Evolutionary conservation across 2,329 filamentous ascomycete species (phyloP).

Genomic region (Curvularia sp.): DNA sequence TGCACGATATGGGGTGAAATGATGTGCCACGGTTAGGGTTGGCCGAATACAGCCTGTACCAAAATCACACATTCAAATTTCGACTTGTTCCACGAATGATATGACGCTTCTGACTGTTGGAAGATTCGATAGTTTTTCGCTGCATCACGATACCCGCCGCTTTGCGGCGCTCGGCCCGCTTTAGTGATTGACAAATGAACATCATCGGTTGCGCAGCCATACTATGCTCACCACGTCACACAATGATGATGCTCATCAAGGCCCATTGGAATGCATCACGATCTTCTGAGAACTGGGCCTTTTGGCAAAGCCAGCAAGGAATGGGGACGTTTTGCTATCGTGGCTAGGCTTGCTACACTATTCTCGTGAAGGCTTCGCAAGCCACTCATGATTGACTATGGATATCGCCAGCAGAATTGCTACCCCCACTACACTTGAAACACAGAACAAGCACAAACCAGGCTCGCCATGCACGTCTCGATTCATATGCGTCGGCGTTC

Average conservation of each 20-base stretch:
- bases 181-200: slow-evolving; percentile 31
- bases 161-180: slow-evolving; percentile 14
- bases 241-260: slow-evolving; percentile 27
- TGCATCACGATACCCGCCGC: slow-evolving; percentile 3
- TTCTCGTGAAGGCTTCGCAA: neutral
- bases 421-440: neutral
- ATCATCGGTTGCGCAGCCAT: slow-evolving; percentile 35
- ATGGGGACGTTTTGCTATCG: slow-evolving; percentile 33
- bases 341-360: slow-evolving; percentile 6
- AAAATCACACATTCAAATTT: slow-evolving; percentile 51
- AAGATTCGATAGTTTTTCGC: neutral
- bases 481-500: slow-evolving; percentile 1
- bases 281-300: slow-evolving; percentile 28
- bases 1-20: slow-evolving; percentile 44
- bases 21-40: slow-evolving; percentile 44
- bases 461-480: neutral
- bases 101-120: slow-evolving; percentile 5
- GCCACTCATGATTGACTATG: neutral
- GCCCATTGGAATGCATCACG: slow-evolving; percentile 26
- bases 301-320: slow-evolving; percentile 6
- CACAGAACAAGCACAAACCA: neutral
- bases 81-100: slow-evolving; percentile 37
- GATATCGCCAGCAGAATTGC: neutral
- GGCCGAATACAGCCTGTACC: slow-evolving; percentile 49
- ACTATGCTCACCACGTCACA: slow-evolving; percentile 46